These are phyloP conservation scores for Cryoendolithus antarcticus DNA, from an alignment of 2,329 filamentous ascomycete genomes.

Conservation along the genomic window DNA sequence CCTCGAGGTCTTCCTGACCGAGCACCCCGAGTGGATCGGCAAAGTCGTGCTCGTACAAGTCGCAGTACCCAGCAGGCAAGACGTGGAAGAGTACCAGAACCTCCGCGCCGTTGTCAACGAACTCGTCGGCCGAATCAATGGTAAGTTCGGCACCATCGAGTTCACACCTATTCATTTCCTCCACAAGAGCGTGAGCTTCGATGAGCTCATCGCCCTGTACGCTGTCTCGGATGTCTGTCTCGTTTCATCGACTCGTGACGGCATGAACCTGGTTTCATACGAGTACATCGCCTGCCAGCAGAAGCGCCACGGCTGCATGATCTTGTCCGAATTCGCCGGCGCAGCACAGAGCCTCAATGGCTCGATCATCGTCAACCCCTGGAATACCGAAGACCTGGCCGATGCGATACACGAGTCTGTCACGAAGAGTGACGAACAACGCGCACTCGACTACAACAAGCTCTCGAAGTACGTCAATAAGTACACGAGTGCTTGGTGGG, in stretches of 20 bases:
- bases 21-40: slow-evolving; percentile 77
- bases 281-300: slow-evolving; percentile 94
- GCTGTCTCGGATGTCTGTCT: slow-evolving; percentile 89
- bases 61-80: slow-evolving; percentile 53
- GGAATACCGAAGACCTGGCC: slow-evolving; percentile 94
- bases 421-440: slow-evolving; percentile 84
- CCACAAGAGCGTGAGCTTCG: slow-evolving; percentile 89
- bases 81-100: slow-evolving; percentile 73
- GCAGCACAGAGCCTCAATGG: slow-evolving; percentile 91
- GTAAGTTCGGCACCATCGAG: slow-evolving; percentile 80
- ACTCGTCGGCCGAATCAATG: slow-evolving; percentile 79
- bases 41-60: slow-evolving; percentile 86
- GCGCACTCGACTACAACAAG: slow-evolving; percentile 77
- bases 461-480: slow-evolving; percentile 92
- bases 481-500: slow-evolving; percentile 96
- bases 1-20: slow-evolving; percentile 76
- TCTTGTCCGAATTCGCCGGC: slow-evolving; percentile 91
- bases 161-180: slow-evolving; percentile 99
- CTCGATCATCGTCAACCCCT: slow-evolving; percentile 89
- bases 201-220: slow-evolving; percentile 88
- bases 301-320: slow-evolving; percentile 82
- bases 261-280: slow-evolving; percentile 97
- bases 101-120: slow-evolving; percentile 79
- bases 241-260: slow-evolving; percentile 89
- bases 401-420: slow-evolving; percentile 93